Evolutionary conservation across 441 rosid genomes (phyloP).

Genomic region (Pelargonium fulgidum): DNA sequence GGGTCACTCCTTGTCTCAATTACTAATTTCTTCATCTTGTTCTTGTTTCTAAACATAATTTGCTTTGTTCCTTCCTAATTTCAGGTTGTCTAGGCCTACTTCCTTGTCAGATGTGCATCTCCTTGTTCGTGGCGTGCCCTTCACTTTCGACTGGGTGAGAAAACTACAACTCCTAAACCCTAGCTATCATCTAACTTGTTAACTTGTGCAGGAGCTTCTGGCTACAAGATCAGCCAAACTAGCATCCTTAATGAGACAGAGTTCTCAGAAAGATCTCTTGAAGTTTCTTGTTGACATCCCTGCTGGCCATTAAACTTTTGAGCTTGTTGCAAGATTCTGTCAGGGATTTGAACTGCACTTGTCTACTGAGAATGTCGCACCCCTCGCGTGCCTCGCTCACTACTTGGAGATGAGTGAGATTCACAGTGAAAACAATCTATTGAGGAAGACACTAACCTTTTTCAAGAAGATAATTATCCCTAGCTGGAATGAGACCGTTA

Average conservation of each 20-base stretch:
- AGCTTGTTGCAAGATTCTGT: constrained; percentile 66
- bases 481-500: constrained; percentile 66
- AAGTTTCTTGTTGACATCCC: constrained; percentile 43
- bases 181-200: no score
- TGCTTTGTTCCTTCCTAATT: background rate
- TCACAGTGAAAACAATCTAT: constrained; percentile 50
- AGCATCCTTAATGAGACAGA: constrained; percentile 35
- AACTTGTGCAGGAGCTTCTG: constrained; percentile 43
- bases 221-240: constrained; percentile 62
- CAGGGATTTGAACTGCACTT: constrained; percentile 45
- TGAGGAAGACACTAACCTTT: constrained; percentile 38
- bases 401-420: constrained; percentile 63
- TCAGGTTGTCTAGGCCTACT: constrained; percentile 43
- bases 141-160: constrained; percentile 41
- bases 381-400: constrained; percentile 49
- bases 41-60: background rate
- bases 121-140: constrained; percentile 32
- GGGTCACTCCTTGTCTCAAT: constrained; percentile 18
- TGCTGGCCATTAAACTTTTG: constrained; percentile 39
- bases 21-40: background rate
- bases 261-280: constrained; percentile 27
- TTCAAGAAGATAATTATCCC: constrained; percentile 43
- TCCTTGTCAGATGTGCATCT: constrained; percentile 37
- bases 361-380: constrained; percentile 51
- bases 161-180: no score